Base-by-base conservation (phyloP, 768 basidiomycete genomes). In the Lactifluus echinatus region DNA sequence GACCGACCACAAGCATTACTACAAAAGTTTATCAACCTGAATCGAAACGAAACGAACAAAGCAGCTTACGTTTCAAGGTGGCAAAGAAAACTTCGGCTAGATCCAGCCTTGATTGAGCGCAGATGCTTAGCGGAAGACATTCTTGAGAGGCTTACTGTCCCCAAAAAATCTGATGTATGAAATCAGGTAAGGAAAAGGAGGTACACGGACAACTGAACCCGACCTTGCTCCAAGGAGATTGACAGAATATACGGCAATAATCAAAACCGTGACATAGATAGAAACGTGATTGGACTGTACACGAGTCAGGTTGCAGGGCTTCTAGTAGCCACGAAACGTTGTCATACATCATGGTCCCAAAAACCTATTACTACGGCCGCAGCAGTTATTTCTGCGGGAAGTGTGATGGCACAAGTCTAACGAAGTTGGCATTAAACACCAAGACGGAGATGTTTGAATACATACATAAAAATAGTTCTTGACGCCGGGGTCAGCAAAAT, bases 1-100 rank as follows among this genome's bases (percentile, higher is more conserved):
- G 39, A n/a, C 62, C 62, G 39, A 53, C 48, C 26, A 63, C 62
- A 29, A 63, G 62, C 55, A 63, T 63, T 24, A 63, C 62, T 63
- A 21, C 23, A 24, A 43, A 33, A 39, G 7, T 24, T 56, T 33
- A 63, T 55, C 21, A 26, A 52, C 19, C 23, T 12, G 33, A 23
- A 31, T 23, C 4, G n/a, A n/a, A n/a, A n/a, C n/a, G n/a, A n/a
- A 42, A 26, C 5, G 28, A 23, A 34, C 23, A 6, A 7, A 47
- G 26, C 37, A 3, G 28, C 62, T 34, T 53, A 63, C 62, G 55
- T 39, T 63, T 63, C 33, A 63, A 53, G 21, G 62, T 63, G 26
- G 59, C 53, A 53, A 63, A 63, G 12, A 63, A 24, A 33, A 57
- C 43, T 39, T 63, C 62, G 14, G 52, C 62, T 63, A 42, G 4